Conservation (phyloP, 2,329 filamentous ascomycete genomes). For the Apiospora kogelbergensis region DNA sequence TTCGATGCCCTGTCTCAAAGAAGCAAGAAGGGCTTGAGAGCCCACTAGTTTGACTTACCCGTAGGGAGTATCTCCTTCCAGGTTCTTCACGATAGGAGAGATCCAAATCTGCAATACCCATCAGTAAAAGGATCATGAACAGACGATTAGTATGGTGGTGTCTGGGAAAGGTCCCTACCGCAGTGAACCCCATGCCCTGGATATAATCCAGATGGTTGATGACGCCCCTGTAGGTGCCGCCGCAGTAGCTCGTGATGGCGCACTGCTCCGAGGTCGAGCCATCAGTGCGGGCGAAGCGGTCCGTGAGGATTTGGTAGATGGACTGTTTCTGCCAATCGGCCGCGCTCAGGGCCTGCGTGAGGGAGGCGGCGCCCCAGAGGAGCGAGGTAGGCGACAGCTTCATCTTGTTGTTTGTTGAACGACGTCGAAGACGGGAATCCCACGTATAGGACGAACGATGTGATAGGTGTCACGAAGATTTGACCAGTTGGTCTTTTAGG, state of each 20-base stretch:
- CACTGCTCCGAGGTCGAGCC: constrained; percentile 34
- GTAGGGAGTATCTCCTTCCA: constrained; percentile 39
- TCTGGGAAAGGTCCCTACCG: constrained; percentile 15
- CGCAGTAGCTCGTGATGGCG: constrained; percentile 41
- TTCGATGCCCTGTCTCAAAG: background rate
- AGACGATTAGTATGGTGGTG: too few relatives aligned
- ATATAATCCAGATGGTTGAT: constrained; percentile 51
- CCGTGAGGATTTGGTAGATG: constrained; percentile 47
- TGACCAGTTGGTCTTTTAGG: background rate
- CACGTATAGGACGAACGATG: background rate
- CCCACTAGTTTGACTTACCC: constrained; percentile 26
- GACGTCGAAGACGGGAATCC: background rate
- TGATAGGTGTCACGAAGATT: background rate
- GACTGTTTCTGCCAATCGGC: constrained; percentile 40
- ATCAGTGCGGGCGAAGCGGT: constrained; percentile 40
- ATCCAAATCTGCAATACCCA: constrained; percentile 35
- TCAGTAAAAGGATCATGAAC: background rate
- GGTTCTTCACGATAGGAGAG: constrained; percentile 42
- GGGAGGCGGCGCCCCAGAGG: constrained; percentile 14
- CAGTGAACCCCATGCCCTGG: constrained; percentile 45
- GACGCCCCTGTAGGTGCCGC: constrained; percentile 50
- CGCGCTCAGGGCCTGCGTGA: constrained; percentile 24
- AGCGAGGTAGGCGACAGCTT: constrained; percentile 12
- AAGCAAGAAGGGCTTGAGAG: background rate
- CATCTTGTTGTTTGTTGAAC: constrained; percentile 14